phyloP scores from a whole-genome alignment of 2,329 filamentous ascomycete genomes.

The Aspergillus quadrilineatus region DNA sequence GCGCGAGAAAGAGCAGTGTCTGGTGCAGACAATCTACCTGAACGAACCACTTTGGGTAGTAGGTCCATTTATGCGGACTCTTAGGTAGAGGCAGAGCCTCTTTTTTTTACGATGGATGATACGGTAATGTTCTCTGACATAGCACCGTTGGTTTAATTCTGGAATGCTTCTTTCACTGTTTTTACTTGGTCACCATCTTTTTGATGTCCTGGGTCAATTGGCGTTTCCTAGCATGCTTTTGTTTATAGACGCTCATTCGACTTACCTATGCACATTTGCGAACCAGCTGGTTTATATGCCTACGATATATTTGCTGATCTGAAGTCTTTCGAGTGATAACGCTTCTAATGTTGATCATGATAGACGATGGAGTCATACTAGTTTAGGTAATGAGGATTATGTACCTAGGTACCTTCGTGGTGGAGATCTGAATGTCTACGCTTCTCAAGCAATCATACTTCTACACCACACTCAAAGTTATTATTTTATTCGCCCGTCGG shows the following conservation, averaged over 20 bases:
- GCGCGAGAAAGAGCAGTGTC: conserved; percentile 33
- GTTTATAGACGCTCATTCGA: not conserved
- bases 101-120: conserved; percentile 15
- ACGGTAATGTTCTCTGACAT: not conserved
- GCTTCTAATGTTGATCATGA: not conserved
- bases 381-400: not conserved
- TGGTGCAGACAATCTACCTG: conserved; percentile 24
- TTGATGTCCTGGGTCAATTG: not conserved
- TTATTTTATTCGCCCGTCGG: not conserved
- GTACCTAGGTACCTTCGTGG: not conserved
- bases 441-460: not conserved
- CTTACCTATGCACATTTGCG: not conserved
- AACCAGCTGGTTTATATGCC: not conserved
- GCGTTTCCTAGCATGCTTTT: not conserved
- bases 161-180: not conserved
- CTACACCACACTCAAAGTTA: too few relatives aligned
- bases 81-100: not conserved
- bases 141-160: not conserved
- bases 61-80: not conserved
- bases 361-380: conserved; percentile 4
- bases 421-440: not conserved
- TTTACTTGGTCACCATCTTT: not conserved
- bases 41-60: conserved; percentile 11
- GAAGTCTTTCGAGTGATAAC: conserved; percentile 2
- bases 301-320: not conserved